Evolutionary conservation across 1,284 basidiomycete genomes (phyloP), one percentile per base, ranked within the genome.

Genomic region (Uromyces viciae-fabae): DNA sequence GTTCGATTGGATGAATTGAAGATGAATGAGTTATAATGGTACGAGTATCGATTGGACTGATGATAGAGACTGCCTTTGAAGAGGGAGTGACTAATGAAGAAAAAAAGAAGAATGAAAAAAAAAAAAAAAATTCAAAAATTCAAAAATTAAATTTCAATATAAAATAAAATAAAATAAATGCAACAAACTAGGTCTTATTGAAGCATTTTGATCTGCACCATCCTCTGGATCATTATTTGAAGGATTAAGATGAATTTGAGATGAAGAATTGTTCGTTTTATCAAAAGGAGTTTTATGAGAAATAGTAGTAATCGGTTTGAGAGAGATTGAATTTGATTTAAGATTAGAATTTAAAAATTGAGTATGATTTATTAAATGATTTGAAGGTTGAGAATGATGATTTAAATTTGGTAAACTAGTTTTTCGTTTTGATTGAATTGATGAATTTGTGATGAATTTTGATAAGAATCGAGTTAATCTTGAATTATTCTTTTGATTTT

Each of bases 181-280:
- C n/a, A n/a, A n/a, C n/a, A n/a, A n/a, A n/a, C n/a, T n/a, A n/a
- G 77, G 77, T 79, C 77, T 79, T 49, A 79, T 79, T 1, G 77
- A 79, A 40, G 77, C 77, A 31, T 79, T 79, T 40, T 49, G 77
- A 43, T 79, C 77, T 9, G 77, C 77, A 17, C 68, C 77, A 36
- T 72, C 77, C 0, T 68, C 14, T 52, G 25, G 43, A 28, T 36
- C 31, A 17, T 46, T 19, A 15, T 54, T 33, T 14, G n/a, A 49
- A 36, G 3, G 60, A n/a, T 5, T 58, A 40, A 43, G 68, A 15
- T 71, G 7, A 11, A 52, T 14, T 22, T 62, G 22, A 19, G 66
- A 25, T 36, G 40, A 28, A 22, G 43, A 33, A 54, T 49, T 9
- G 40, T 78, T 40, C 25, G 46, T 25, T 42, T 71, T 71, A 71